These are phyloP conservation scores for Leishmania tropica DNA, from an alignment of 208 protist species.

Conservation along the genomic window DNA sequence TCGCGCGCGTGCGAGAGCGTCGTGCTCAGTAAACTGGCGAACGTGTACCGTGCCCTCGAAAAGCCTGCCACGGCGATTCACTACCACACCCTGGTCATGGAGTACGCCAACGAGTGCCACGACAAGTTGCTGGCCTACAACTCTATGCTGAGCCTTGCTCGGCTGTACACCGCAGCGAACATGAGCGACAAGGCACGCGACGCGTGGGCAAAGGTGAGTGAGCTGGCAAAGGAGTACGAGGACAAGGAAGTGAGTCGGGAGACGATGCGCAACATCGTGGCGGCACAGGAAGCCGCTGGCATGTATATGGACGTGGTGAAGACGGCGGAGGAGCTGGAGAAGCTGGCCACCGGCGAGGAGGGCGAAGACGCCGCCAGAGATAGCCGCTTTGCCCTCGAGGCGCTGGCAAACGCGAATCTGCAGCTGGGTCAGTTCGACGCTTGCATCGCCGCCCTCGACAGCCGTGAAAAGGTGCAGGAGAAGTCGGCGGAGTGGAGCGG, in stretches of 20 bases:
- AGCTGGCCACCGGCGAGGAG: slow-evolving; percentile 60
- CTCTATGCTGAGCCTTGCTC: slow-evolving; percentile 73
- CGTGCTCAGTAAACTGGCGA: slow-evolving; percentile 78
- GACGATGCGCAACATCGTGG: slow-evolving; percentile 87
- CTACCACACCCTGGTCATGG: slow-evolving; percentile 78
- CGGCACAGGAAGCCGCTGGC: slow-evolving; percentile 61
- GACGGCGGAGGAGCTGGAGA: slow-evolving; percentile 74
- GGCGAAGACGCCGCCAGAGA: slow-evolving; percentile 72
- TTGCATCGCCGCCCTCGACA: slow-evolving; percentile 74
- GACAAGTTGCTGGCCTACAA: slow-evolving; percentile 84
- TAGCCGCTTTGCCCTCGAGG: slow-evolving; percentile 78
- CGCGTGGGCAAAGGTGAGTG: slow-evolving; percentile 80
- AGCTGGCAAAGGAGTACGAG: slow-evolving; percentile 80
- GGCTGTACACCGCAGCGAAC: slow-evolving; percentile 64
- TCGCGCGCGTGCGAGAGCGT: slow-evolving; percentile 52
- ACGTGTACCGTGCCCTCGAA: slow-evolving; percentile 74
- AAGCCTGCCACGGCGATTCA: slow-evolving; percentile 76
- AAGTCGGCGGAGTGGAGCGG: slow-evolving; percentile 72
- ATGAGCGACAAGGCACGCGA: slow-evolving; percentile 56
- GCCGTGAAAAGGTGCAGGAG: slow-evolving; percentile 85
- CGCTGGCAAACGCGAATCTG: slow-evolving; percentile 79
- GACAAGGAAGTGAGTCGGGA: slow-evolving; percentile 83
- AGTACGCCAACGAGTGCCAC: slow-evolving; percentile 60
- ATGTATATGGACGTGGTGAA: slow-evolving; percentile 71
- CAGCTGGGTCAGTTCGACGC: slow-evolving; percentile 82